Conservation (phyloP, 805 yeast genomes). For the Wickerhamomyces xylosicus region DNA sequence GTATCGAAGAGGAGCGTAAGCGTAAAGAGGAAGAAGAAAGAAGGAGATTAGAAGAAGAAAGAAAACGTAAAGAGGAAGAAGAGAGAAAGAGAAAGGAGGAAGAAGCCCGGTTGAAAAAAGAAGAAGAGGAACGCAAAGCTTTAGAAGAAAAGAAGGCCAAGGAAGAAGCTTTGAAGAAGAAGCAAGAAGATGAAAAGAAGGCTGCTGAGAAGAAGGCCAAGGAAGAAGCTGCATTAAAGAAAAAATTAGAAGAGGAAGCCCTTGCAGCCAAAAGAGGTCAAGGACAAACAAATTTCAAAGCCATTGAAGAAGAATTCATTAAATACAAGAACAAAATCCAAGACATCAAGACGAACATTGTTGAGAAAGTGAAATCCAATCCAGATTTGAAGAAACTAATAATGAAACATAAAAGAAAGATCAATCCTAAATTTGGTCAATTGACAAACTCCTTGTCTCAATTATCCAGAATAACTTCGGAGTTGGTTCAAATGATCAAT, state of each 20-base stretch:
- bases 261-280: constrained; percentile 15
- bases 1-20: constrained; percentile 9
- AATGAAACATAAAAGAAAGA: constrained; percentile 55
- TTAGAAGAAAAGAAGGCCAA: constrained; percentile 16
- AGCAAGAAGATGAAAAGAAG: constrained; percentile 18
- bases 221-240: constrained; percentile 9
- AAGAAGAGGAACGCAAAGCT: constrained; percentile 13
- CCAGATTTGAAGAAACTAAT: constrained; percentile 43
- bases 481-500: constrained; percentile 38
- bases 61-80: constrained; percentile 6
- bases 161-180: constrained; percentile 16
- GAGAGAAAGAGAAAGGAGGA: constrained; percentile 12
- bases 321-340: constrained; percentile 41
- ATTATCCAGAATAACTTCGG: constrained; percentile 37
- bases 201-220: constrained; percentile 12
- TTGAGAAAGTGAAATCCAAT: constrained; percentile 42
- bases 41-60: constrained; percentile 9
- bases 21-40: constrained; percentile 9
- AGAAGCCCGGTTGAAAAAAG: constrained; percentile 6
- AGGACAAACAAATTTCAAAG: constrained; percentile 24
- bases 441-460: constrained; percentile 64
- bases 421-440: constrained; percentile 89
- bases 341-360: constrained; percentile 51
- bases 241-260: constrained; percentile 8
- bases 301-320: constrained; percentile 33